Evolutionary conservation across 371 early-diverging fungal genomes (phyloP).

Genomic region (Mucor racemosus): DNA sequence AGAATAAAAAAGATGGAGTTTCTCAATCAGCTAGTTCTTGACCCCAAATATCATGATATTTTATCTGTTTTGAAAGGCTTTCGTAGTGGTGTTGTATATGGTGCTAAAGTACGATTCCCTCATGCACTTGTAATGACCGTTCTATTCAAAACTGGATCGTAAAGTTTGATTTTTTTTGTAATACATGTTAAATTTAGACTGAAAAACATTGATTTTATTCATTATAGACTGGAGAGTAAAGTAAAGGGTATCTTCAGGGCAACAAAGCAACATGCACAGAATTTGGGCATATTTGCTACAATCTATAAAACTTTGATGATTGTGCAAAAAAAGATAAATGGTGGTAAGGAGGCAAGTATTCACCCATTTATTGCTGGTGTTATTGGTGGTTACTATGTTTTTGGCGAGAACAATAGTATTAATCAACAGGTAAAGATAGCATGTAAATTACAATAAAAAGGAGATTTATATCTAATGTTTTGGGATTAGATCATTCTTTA

Average conservation of each 20-base stretch:
- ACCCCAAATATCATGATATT: conserved; percentile 80
- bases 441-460: not conserved
- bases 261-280: conserved; percentile 88
- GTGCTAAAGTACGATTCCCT: conserved; percentile 95
- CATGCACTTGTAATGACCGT: conserved; percentile 98
- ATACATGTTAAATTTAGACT: not conserved
- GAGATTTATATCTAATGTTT: not conserved
- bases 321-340: conserved; percentile 67
- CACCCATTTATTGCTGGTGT: conserved; percentile 93
- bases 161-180: conserved; percentile 29
- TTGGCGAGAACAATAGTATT: conserved; percentile 92
- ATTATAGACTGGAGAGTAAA: conserved; percentile 70
- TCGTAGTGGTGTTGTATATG: conserved; percentile 96
- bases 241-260: conserved; percentile 78
- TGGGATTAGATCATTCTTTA: conserved; percentile 86
- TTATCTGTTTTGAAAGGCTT: conserved; percentile 92
- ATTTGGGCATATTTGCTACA: conserved; percentile 90
- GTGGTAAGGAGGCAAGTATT: conserved; percentile 73
- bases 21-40: conserved; percentile 59
- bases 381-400: conserved; percentile 95
- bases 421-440: conserved; percentile 84
- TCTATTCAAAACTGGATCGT: conserved; percentile 90
- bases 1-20: conserved; percentile 41
- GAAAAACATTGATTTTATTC: not conserved
- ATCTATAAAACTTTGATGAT: conserved; percentile 93